Evolutionary conservation across 2,329 filamentous ascomycete species (phyloP), one percentile per base, ranked within the genome.

Genomic region (Exserohilum turcica): DNA sequence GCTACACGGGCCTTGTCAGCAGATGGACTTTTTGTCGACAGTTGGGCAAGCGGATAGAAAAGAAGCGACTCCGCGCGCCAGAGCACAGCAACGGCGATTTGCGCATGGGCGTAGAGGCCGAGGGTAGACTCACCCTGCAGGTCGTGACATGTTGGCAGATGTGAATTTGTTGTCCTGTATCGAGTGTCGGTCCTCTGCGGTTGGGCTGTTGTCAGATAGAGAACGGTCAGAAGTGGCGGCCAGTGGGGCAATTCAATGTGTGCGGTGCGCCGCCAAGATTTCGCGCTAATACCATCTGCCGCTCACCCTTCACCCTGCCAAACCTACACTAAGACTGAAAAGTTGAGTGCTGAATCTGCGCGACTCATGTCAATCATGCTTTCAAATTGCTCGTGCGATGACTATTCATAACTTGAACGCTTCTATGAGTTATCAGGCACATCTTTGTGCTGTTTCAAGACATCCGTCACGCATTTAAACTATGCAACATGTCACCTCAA

Each of bases 101-200:
- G 39, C 19, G 24, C 6, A 27, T 3, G 31, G 16, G 28, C 6
- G 9, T 15, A 19, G 19, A 33, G 6, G 15, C 16, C 21, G 27
- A 38, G n/a, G 38, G 13, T 38, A 35, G 15, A 54, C 70, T 54
- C 55, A 74, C 73, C 72, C 71, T 70, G 70, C 71, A 62, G 68
- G 66, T 64, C 68, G 68, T 59, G 78, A 74, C 73, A 75, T 75
- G 43, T 53, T 65, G 56, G 59, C 49, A 53, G 51, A 43, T 55
- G 48, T 54, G 51, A 55, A 48, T 56, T 56, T 55, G 54, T 28
- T 54, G 38, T 38, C 24, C 29, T 27, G 33, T 31, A 24, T 52
- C 27, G 36, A 24, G 28, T 3, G 32, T 10, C 29, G 43, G 39
- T 47, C 37, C 16, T 33, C n/a, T 32, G 24, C 9, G 28, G 55